phyloP scores from a whole-genome alignment of 345 rosid genomes.

The thale cress (Arabidopsis thaliana) region DNA sequence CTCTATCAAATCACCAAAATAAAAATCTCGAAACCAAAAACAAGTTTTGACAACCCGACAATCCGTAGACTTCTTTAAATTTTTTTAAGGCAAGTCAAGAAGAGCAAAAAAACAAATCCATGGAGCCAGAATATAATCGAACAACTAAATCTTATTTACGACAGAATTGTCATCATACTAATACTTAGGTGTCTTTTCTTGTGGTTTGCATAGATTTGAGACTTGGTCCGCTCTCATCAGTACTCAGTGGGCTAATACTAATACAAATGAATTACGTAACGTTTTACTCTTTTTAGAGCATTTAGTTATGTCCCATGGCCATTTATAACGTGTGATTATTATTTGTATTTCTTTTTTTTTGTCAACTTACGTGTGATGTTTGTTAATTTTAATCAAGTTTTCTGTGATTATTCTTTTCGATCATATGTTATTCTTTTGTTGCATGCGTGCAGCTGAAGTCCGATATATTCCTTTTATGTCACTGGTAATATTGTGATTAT shows the following conservation, averaged over 20 bases:
- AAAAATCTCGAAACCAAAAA: not conserved
- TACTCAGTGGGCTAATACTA: not conserved
- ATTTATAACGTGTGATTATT: not conserved
- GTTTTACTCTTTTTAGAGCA: not conserved
- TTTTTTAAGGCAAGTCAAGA: not conserved
- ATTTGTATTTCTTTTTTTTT: too few relatives aligned
- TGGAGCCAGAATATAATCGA: not conserved
- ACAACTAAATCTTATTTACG: not conserved
- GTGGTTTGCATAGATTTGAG: slow-evolving; percentile 24
- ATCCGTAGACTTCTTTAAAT: not conserved
- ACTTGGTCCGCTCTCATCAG: slow-evolving; percentile 21
- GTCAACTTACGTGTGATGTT: not conserved
- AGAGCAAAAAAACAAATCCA: not conserved
- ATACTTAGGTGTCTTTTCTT: slow-evolving; percentile 1
- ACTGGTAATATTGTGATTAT: too few relatives aligned
- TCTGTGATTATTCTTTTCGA: not conserved
- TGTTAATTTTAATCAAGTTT: not conserved
- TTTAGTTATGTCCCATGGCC: not conserved
- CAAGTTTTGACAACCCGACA: not conserved
- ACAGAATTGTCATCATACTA: slow-evolving; percentile 4
- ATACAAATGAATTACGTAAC: not conserved
- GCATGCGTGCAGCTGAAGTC: too few relatives aligned
- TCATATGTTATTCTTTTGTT: not conserved
- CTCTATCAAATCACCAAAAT: not conserved
- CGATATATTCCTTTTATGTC: too few relatives aligned